Evolutionary conservation across 140 eudicot species (phyloP), one percentile per base, ranked within the genome.

Genomic region (Cichorium intybus): DNA sequence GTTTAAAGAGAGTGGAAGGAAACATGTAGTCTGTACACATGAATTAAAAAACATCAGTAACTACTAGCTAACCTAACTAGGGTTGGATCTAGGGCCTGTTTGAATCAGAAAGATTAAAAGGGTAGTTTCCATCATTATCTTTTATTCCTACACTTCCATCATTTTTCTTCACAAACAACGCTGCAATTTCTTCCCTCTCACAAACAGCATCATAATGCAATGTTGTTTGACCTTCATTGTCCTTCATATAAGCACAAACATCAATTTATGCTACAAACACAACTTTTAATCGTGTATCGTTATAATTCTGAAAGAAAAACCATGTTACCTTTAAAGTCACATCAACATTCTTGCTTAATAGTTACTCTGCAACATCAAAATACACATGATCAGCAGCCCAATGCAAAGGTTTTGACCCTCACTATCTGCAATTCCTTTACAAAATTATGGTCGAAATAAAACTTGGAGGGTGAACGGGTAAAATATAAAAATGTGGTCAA

Each of bases 311-410:
- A 0, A 5, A 31, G 5, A 6, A 31, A 31, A 31, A 31, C 4
- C 35, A 37, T 37, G 0, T 50, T 78, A 87, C 97, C 97, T 87
- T 80, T 6, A 74, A 75, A 65, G 84, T 82, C 4, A 85, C 76
- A 80, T 90, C 95, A 31, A 94, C 93, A 47, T 73, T 79, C 69
- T 35, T 81, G 70, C 72, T 76, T 57, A 70, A 66, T 45, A 82
- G 85, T 75, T 77, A 51, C 45, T 75, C 83, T 17, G 82, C 52
- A 37, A 72, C 66, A 56, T 69, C 80, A 56, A 74, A 49, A 76
- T 90, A 94, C 64, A 84, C 96, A 47, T 85, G 82, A 74, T 84
- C 95, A 12, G 82, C 97, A 73, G 95, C 88, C 96, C 95, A 78
- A 76, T 84, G 97, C 74, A 87, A 76, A 26, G 96, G 82, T n/a